A percentile compares a stretch with the other conserved stretches of the same genome.
Conservation (phyloP, 352 stramenopile species). For the Phytophthora quininea region DNA sequence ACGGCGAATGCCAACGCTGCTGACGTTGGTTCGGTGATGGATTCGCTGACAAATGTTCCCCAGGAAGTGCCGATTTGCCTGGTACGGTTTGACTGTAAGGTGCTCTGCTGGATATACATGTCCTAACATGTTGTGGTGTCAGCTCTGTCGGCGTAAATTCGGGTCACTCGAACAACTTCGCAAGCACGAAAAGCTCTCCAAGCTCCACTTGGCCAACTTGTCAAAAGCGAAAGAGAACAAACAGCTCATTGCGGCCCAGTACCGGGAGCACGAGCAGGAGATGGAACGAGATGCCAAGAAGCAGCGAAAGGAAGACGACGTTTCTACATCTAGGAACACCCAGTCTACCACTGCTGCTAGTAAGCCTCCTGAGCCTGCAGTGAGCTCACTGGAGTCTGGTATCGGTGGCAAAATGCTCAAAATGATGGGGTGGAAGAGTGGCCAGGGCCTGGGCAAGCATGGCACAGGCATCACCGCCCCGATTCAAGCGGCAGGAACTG, state of each 20-base stretch:
- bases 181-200: conserved; percentile 82
- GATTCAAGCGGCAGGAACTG: conserved; percentile 50
- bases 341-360: conserved; percentile 5
- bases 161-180: conserved; percentile 69
- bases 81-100: conserved; percentile 41
- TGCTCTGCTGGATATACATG: not conserved
- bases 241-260: conserved; percentile 58
- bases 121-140: not conserved
- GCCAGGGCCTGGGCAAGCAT: conserved; percentile 81
- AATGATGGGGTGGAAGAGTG: conserved; percentile 89
- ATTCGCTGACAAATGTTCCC: conserved; percentile 47
- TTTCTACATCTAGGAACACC: conserved; percentile 1
- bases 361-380: conserved; percentile 13
- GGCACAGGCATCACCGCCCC: conserved; percentile 79
- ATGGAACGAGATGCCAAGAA: conserved; percentile 42
- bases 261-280: conserved; percentile 66
- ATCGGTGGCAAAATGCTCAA: conserved; percentile 89
- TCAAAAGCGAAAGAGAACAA: conserved; percentile 82
- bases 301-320: conserved; percentile 27
- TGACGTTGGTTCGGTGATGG: conserved; percentile 32
- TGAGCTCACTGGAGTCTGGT: conserved; percentile 49
- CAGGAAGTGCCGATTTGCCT: conserved; percentile 79
- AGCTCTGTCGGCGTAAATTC: conserved; percentile 87
- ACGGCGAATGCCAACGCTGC: not conserved
- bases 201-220: conserved; percentile 78